Evolutionary conservation across 1,139 yeast species (phyloP).

Genomic region (Candida neerlandica): DNA sequence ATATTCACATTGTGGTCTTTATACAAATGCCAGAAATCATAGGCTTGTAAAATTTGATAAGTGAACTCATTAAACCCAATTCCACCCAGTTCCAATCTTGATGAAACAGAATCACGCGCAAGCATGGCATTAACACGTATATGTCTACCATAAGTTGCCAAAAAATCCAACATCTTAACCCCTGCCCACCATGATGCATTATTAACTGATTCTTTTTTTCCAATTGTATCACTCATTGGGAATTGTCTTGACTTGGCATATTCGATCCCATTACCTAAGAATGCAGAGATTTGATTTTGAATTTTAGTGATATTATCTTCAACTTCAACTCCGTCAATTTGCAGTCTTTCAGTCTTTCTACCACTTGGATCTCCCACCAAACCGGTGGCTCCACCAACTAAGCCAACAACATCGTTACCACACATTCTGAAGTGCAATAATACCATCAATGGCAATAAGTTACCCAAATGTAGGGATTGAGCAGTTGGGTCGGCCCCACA

Average conservation of each 20-base stretch:
- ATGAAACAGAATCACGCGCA: constrained; percentile 83
- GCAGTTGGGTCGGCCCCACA: constrained; percentile 99
- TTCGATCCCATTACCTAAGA: constrained; percentile 63
- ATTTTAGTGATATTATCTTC: constrained; percentile 63
- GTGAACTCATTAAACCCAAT: constrained; percentile 93
- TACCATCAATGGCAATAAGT: constrained; percentile 82
- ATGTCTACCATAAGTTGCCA: constrained; percentile 75
- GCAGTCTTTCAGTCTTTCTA: constrained; percentile 69
- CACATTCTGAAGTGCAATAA: constrained; percentile 78
- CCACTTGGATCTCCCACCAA: constrained; percentile 98
- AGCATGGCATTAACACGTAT: constrained; percentile 87
- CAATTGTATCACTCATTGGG: constrained; percentile 25
- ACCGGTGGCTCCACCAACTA: constrained; percentile 99
- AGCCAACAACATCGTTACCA: constrained; percentile 80
- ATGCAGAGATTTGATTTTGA: constrained; percentile 58
- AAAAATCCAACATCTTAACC: constrained; percentile 72
- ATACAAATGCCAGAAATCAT: constrained; percentile 86
- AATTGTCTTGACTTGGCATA: constrained; percentile 62
- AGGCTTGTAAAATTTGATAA: constrained; percentile 91
- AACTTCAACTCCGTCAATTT: constrained; percentile 55
- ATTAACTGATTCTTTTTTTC: constrained; percentile 37
- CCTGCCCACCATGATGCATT: constrained; percentile 88
- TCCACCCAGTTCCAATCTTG: constrained; percentile 72
- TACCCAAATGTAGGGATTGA: constrained; percentile 84
- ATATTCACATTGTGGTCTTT: constrained; percentile 59